phyloP scores from a whole-genome alignment of 2,329 filamentous ascomycete species.

The Fonsecaea monophora region DNA sequence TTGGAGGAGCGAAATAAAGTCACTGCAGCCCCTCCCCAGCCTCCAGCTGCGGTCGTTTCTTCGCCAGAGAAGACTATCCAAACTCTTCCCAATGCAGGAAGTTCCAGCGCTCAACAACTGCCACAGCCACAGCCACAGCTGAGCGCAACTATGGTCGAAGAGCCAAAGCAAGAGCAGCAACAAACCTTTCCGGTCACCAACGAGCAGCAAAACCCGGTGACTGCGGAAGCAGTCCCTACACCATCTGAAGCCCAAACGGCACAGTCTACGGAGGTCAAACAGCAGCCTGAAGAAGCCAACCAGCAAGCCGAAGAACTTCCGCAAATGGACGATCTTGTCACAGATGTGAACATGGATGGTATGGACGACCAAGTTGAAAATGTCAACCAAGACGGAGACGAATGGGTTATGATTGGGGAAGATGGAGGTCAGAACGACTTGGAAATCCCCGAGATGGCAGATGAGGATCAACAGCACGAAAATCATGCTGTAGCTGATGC shows the following conservation, averaged over 20 bases:
- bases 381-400: constrained; percentile 61
- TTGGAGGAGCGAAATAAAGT: constrained; percentile 62
- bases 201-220: constrained; percentile 10
- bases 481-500: constrained; percentile 8
- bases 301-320: constrained; percentile 19
- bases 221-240: not conserved
- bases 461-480: constrained; percentile 3
- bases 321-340: constrained; percentile 44
- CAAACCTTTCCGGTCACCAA: not conserved
- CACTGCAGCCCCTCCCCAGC: constrained; percentile 16
- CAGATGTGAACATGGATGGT: constrained; percentile 65
- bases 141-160: constrained; percentile 4
- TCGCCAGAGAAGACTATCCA: constrained; percentile 18
- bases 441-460: constrained; percentile 12
- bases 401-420: constrained; percentile 80
- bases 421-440: constrained; percentile 40
- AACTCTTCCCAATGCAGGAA: constrained; percentile 10
- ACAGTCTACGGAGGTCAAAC: constrained; percentile 3
- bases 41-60: constrained; percentile 3
- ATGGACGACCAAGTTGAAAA: constrained; percentile 52
- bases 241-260: constrained; percentile 15
- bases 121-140: constrained; percentile 46
- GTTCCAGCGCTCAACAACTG: constrained; percentile 10
- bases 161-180: constrained; percentile 13
- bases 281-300: constrained; percentile 9